phyloP scores from a whole-genome alignment of 192 early-diverging fungal genomes.

The Coemansia sp. region DNA sequence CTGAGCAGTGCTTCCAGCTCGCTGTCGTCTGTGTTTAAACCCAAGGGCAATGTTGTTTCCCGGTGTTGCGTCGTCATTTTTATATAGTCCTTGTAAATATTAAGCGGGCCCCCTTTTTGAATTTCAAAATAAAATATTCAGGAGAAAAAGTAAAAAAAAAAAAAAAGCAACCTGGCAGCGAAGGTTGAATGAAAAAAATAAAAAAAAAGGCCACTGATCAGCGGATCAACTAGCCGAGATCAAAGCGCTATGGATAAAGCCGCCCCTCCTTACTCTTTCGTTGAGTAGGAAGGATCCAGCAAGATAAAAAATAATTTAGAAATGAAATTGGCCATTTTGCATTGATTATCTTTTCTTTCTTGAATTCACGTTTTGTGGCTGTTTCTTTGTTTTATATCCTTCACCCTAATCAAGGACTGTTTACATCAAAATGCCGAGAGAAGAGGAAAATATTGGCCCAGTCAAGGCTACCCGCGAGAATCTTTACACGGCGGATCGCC shows the following conservation, averaged over 20 bases:
- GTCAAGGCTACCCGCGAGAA: conserved; percentile 56
- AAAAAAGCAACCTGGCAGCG: too few species aligned
- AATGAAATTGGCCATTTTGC: too few species aligned
- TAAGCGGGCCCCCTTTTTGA: background rate
- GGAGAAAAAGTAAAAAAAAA: too few species aligned
- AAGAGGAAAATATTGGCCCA: conserved; percentile 11
- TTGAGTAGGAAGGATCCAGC: background rate
- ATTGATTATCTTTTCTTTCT: background rate
- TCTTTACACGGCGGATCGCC: conserved; percentile 56
- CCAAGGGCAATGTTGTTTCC: background rate
- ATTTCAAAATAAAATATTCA: background rate
- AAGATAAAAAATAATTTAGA: too few species aligned
- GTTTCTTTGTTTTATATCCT: background rate
- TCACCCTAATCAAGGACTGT: background rate
- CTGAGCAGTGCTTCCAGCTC: conserved; percentile 39
- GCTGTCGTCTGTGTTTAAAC: conserved; percentile 26
- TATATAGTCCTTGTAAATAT: background rate
- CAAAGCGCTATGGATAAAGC: too few species aligned
- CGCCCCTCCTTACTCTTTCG: too few species aligned
- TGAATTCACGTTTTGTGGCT: background rate
- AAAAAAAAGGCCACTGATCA: too few species aligned
- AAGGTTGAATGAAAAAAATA: too few species aligned
- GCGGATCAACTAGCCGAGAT: too few species aligned
- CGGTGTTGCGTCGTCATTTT: background rate
- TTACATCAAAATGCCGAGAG: background rate